A percentile compares a stretch with the other conserved stretches of the same genome.
Evolutionary conservation across 2,329 filamentous ascomycete genomes (phyloP).

Genomic region (Colletotrichum somersetense): DNA sequence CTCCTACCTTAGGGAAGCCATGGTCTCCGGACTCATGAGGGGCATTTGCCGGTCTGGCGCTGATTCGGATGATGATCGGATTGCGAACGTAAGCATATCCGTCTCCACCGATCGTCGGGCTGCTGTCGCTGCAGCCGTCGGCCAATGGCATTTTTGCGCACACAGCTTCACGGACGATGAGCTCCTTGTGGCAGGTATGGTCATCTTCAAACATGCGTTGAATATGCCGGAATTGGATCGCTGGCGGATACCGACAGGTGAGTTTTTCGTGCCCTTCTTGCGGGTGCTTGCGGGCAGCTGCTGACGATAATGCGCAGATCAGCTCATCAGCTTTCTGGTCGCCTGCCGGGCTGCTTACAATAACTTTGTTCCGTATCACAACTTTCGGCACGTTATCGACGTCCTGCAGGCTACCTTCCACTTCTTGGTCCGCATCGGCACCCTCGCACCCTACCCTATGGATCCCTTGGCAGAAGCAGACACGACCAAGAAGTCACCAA

Average conservation of each 20-base stretch:
- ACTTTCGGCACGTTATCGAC: conserved; percentile 97
- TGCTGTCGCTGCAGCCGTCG: conserved; percentile 76
- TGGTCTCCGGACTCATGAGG: conserved; percentile 92
- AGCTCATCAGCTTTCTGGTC: conserved; percentile 86
- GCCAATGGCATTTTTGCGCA: conserved; percentile 88
- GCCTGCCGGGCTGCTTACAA: conserved; percentile 96
- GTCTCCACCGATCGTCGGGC: conserved; percentile 75
- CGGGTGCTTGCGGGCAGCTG: conserved; percentile 44
- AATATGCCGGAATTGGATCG: conserved; percentile 82
- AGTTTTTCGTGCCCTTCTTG: conserved; percentile 49
- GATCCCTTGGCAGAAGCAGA: conserved; percentile 45
- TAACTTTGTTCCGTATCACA: conserved; percentile 95
- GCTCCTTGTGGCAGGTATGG: conserved; percentile 83
- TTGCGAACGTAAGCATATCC: conserved; percentile 74
- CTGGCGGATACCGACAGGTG: conserved; percentile 84
- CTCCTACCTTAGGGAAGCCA: conserved; percentile 89
- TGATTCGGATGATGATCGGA: conserved; percentile 71
- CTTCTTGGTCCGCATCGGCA: conserved; percentile 86
- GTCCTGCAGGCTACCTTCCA: conserved; percentile 94
- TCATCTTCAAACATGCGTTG: conserved; percentile 92
- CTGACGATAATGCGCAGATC: conserved; percentile 69
- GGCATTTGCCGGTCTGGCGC: conserved; percentile 81
- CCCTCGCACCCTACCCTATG: conserved; percentile 75
- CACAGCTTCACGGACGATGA: conserved; percentile 93
- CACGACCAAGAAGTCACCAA: conserved; percentile 66